These are phyloP conservation scores for Penicillium brasilianum DNA, from an alignment of 2,329 filamentous ascomycete species.

Conservation along the genomic window DNA sequence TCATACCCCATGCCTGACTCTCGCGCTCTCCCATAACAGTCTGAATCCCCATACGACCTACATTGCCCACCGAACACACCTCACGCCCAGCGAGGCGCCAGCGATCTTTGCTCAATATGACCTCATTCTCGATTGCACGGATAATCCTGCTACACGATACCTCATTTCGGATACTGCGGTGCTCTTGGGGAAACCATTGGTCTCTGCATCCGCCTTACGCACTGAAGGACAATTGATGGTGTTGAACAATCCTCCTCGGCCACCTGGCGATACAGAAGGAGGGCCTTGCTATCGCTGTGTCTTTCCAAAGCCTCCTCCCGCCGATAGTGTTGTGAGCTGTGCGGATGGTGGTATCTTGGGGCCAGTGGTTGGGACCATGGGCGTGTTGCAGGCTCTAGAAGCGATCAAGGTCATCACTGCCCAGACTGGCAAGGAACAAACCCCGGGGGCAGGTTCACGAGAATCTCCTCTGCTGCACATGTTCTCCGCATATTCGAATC, in stretches of 20 bases:
- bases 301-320: conserved; percentile 84
- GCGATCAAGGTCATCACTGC: conserved; percentile 78
- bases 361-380: conserved; percentile 91
- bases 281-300: conserved; percentile 94
- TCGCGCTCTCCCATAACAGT: conserved; percentile 44
- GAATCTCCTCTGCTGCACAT: conserved; percentile 47
- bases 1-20: conserved; percentile 14
- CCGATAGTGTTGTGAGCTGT: conserved; percentile 81
- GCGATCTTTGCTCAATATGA: conserved; percentile 74
- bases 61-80: conserved; percentile 64
- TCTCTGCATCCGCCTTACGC: conserved; percentile 87
- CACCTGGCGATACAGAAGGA: conserved; percentile 61
- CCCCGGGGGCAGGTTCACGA: conserved; percentile 22
- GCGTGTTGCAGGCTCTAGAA: conserved; percentile 87
- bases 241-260: conserved; percentile 76
- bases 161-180: conserved; percentile 90
- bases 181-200: conserved; percentile 74
- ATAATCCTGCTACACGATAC: conserved; percentile 89
- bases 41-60: conserved; percentile 76
- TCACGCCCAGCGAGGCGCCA: conserved; percentile 71
- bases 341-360: conserved; percentile 92
- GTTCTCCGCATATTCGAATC: conserved; percentile 50
- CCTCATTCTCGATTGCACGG: conserved; percentile 90
- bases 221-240: conserved; percentile 90
- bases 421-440: conserved; percentile 29